phyloP scores from a whole-genome alignment of 305 asterid species.

The Caryopteris hybrid region DNA sequence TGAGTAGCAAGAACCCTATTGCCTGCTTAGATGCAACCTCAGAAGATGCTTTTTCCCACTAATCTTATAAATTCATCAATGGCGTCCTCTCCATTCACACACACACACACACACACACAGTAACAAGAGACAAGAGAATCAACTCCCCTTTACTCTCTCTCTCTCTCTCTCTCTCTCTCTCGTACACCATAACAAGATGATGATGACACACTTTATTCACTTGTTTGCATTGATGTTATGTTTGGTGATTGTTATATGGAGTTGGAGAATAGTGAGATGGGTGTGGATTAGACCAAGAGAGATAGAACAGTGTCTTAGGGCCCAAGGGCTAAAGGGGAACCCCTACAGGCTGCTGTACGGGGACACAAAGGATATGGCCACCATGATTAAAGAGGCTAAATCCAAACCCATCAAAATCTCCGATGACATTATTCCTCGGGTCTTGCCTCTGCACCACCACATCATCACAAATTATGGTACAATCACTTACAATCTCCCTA shows the following conservation, averaged over 20 bases:
- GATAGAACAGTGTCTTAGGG: slow-evolving; percentile 34
- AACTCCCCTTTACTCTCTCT: no score
- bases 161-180: no score
- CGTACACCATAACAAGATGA: background rate
- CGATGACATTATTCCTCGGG: slow-evolving; percentile 41
- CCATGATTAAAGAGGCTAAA: slow-evolving; percentile 37
- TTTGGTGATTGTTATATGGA: slow-evolving; percentile 16
- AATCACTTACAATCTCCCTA: no score
- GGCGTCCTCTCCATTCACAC: background rate
- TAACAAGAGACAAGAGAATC: background rate
- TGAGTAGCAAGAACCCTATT: background rate
- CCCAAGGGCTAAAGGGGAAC: slow-evolving; percentile 49
- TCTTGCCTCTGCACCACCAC: slow-evolving; percentile 41
- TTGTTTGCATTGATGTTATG: background rate
- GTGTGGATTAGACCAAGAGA: slow-evolving; percentile 43
- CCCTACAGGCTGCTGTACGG: slow-evolving; percentile 41
- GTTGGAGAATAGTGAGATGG: slow-evolving; percentile 39
- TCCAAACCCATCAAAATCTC: slow-evolving; percentile 38
- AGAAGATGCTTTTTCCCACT: background rate
- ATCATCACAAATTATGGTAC: slow-evolving; percentile 42
- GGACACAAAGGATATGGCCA: slow-evolving; percentile 46
- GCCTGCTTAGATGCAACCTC: background rate
- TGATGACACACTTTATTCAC: background rate
- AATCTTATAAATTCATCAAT: background rate
- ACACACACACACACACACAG: no score